Evolutionary conservation across 1,284 basidiomycete genomes (phyloP).

Genomic region (Laetiporus sulphureus): DNA sequence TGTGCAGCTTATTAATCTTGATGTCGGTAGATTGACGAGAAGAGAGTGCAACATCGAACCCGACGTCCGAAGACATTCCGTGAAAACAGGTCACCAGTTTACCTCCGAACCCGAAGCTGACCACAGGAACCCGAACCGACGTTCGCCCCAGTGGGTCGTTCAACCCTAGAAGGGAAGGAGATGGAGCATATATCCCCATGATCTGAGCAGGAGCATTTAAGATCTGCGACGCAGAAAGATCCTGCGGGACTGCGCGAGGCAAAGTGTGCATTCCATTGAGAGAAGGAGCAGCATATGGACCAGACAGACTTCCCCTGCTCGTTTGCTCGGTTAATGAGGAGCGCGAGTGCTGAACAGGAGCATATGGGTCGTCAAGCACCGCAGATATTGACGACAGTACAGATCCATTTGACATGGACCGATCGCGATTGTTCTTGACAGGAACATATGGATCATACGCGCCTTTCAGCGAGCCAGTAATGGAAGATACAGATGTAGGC

Average conservation of each 20-base stretch:
- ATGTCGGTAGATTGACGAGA: conserved; percentile 67
- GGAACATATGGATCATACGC: conserved; percentile 11
- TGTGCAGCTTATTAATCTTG: conserved; percentile 60
- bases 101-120: conserved; percentile 89
- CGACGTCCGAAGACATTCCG: conserved; percentile 57
- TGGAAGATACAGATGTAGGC: conserved; percentile 3
- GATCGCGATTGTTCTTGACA: conserved; percentile 23
- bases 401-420: conserved; percentile 49
- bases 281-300: conserved; percentile 9
- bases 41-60: conserved; percentile 72
- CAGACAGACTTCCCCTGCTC: conserved; percentile 1
- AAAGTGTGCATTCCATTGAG: conserved; percentile 3
- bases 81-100: conserved; percentile 86
- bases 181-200: conserved; percentile 67
- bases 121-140: conserved; percentile 66
- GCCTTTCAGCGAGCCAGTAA: neutral
- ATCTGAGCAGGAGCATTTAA: conserved; percentile 38
- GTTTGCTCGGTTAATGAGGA: conserved; percentile 20
- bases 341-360: conserved; percentile 26
- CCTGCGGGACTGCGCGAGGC: too few relatives aligned
- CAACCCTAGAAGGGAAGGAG: conserved; percentile 69
- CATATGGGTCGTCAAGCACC: conserved; percentile 35
- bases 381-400: conserved; percentile 32
- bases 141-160: conserved; percentile 82
- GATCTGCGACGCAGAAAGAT: too few relatives aligned